Evolutionary conservation across 225 moss, liverwort and hornwort genomes (phyloP).

Genomic region (Ulota crispa): DNA sequence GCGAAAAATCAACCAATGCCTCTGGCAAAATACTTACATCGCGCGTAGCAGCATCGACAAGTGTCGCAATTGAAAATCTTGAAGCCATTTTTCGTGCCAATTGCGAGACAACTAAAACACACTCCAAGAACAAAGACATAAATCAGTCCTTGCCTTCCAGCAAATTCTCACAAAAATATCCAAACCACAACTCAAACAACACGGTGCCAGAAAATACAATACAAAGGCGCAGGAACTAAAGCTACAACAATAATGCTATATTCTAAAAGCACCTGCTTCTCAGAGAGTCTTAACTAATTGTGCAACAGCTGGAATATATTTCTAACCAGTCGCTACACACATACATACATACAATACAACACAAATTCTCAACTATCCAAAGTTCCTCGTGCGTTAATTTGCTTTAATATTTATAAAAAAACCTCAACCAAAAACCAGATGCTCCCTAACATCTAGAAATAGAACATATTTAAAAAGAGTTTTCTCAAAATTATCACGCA

Average conservation of each 20-base stretch:
- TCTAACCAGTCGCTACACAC: neutral
- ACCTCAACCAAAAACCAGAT: neutral
- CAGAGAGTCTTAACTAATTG: conserved; percentile 13
- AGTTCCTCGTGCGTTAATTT: neutral
- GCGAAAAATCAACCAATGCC: neutral
- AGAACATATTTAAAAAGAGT: neutral
- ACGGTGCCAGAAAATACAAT: neutral
- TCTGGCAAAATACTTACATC: conserved; percentile 52
- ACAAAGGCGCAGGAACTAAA: neutral
- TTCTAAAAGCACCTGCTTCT: conserved; percentile 7
- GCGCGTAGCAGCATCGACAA: conserved; percentile 76
- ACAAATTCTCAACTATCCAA: conserved; percentile 3
- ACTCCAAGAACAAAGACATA: neutral
- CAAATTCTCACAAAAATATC: neutral
- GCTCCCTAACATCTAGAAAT: neutral
- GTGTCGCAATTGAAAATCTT: conserved; percentile 87
- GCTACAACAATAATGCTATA: neutral
- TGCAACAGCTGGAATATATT: neutral
- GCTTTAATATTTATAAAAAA: neutral
- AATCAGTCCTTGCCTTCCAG: neutral
- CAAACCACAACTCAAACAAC: neutral
- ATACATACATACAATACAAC: neutral
- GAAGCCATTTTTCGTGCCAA: conserved; percentile 75
- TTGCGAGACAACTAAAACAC: conserved; percentile 71
- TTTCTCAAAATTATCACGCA: neutral